A percentile compares a stretch with the other conserved stretches of the same genome.
phyloP scores from a whole-genome alignment of 2,329 filamentous ascomycete genomes.

The Monilinia vaccinii-corymbosi region DNA sequence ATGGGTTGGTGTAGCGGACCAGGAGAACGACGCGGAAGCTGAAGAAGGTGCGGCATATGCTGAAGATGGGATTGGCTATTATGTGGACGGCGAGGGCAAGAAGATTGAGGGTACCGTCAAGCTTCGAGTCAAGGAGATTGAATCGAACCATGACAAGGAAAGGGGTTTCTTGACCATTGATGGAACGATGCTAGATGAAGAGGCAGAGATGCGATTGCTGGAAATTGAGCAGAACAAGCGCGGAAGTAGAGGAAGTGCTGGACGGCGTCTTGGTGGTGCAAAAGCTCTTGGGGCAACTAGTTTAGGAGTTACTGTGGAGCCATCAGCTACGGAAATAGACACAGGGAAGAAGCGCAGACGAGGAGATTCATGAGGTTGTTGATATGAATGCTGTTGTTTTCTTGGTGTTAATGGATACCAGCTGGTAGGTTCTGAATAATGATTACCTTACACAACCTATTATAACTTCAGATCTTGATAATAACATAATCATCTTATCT shows the following conservation, averaged over 20 bases:
- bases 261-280: conserved; percentile 28
- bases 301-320: conserved; percentile 24
- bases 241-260: conserved; percentile 33
- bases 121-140: conserved; percentile 79
- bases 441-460: neutral
- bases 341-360: conserved; percentile 4
- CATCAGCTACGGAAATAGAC: conserved; percentile 12
- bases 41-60: conserved; percentile 34
- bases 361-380: conserved; percentile 2
- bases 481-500: no score
- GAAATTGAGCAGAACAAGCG: conserved; percentile 42
- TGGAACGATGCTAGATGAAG: conserved; percentile 69
- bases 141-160: conserved; percentile 65
- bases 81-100: conserved; percentile 61
- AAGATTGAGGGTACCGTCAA: conserved; percentile 61
- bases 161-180: conserved; percentile 78
- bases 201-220: conserved; percentile 53
- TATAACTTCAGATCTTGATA: no score
- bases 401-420: conserved; percentile 8
- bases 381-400: neutral
- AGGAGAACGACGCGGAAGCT: conserved; percentile 29
- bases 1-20: conserved; percentile 52
- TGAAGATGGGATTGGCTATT: conserved; percentile 58
- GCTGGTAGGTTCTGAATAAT: conserved; percentile 9
- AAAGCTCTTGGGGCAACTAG: conserved; percentile 27